Conservation (phyloP, 495 filamentous ascomycete species). For the Xylaria acuta region DNA sequence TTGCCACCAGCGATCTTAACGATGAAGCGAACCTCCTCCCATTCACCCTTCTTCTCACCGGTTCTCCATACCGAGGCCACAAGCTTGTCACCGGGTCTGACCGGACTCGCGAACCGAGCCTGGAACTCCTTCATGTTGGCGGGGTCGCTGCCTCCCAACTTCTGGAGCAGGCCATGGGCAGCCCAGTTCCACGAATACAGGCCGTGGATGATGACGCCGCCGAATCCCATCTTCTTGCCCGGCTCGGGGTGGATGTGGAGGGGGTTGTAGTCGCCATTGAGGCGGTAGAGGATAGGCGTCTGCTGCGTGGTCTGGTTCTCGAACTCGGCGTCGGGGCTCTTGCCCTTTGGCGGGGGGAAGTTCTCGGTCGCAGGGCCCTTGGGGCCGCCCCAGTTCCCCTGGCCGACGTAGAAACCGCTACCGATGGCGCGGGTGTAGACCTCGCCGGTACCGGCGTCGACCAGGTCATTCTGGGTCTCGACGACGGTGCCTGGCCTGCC, state of each 20-base stretch:
- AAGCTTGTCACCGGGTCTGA: slow-evolving; percentile 76
- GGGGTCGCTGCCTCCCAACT: slow-evolving; percentile 76
- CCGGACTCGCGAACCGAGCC: slow-evolving; percentile 84
- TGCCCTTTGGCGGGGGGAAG: slow-evolving; percentile 74
- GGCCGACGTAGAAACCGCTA: slow-evolving; percentile 79
- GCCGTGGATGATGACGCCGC: slow-evolving; percentile 87
- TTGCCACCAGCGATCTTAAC: slow-evolving; percentile 75
- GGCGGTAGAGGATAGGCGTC: slow-evolving; percentile 76
- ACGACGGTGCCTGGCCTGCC: slow-evolving; percentile 82
- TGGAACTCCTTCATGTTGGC: slow-evolving; percentile 84
- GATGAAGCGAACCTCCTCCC: slow-evolving; percentile 81
- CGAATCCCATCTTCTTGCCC: slow-evolving; percentile 87
- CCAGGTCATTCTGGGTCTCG: slow-evolving; percentile 78
- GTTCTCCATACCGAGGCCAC: slow-evolving; percentile 69
- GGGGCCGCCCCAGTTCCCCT: slow-evolving; percentile 90
- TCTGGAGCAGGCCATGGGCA: slow-evolving; percentile 74
- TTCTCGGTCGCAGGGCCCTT: slow-evolving; percentile 80
- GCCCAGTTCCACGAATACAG: slow-evolving; percentile 84
- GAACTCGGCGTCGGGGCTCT: slow-evolving; percentile 76
- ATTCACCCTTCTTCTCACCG: slow-evolving; percentile 70
- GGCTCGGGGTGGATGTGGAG: slow-evolving; percentile 86
- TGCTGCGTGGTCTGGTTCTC: slow-evolving; percentile 70
- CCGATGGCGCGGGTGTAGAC: slow-evolving; percentile 72
- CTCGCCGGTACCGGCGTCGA: slow-evolving; percentile 72
- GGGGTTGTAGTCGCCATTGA: slow-evolving; percentile 93